Conservation (phyloP, 2,329 filamentous ascomycete species). For the Fusarium agapanthi region DNA sequence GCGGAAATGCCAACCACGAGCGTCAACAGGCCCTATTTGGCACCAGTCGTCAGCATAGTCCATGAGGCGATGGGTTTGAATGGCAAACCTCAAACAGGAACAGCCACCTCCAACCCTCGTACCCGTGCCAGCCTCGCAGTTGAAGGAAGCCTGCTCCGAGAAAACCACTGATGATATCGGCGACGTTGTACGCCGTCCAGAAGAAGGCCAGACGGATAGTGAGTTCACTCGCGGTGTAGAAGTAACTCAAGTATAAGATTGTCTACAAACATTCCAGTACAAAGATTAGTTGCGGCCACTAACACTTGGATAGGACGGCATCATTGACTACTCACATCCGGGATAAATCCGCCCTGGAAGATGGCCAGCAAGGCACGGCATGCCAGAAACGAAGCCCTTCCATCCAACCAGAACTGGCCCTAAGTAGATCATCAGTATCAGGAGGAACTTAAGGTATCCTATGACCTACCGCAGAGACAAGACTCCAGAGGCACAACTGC, state of each 20-base stretch:
- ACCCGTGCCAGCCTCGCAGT: neutral
- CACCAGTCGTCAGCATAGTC: neutral
- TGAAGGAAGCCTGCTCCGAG: neutral
- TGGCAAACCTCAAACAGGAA: neutral
- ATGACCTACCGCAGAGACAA: neutral
- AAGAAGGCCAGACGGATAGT: neutral
- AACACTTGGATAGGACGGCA: fast-evolving
- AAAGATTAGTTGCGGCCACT: neutral
- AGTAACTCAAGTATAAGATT: neutral
- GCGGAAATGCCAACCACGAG: neutral
- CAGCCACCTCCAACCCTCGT: neutral
- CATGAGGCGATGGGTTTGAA: fast-evolving
- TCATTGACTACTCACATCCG: neutral
- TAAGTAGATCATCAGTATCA: neutral
- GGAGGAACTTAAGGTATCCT: fast-evolving
- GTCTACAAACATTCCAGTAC: neutral
- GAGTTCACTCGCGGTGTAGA: neutral
- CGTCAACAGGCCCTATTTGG: neutral
- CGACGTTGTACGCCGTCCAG: neutral
- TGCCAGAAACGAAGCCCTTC: neutral
- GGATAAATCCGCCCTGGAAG: neutral
- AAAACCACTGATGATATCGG: neutral
- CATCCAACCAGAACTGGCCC: neutral
- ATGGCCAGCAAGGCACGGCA: neutral
- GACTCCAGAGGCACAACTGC: neutral